phyloP scores from a whole-genome alignment of 371 early-diverging fungal genomes.

The Phascolomyces articulosus region DNA sequence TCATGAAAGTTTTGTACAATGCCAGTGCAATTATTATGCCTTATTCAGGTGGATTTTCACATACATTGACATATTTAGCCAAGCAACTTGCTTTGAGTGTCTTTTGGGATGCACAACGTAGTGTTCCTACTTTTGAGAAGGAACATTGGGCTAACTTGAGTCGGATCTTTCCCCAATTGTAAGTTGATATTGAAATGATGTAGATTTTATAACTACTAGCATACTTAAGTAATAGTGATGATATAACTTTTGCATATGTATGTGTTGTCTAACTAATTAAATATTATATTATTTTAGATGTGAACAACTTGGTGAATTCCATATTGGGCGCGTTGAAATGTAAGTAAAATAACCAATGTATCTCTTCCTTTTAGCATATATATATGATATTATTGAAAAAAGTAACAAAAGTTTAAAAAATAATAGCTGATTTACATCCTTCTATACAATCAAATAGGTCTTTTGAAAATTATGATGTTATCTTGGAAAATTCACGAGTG shows the following conservation, averaged over 20 bases:
- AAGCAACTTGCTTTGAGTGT: neutral
- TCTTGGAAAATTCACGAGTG: neutral
- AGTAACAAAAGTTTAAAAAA: too few species aligned
- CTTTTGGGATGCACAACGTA: constrained; percentile 1
- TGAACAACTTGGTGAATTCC: constrained; percentile 8
- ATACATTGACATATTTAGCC: neutral
- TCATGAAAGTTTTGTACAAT: neutral
- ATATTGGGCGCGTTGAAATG: neutral
- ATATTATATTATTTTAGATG: constrained; percentile 2
- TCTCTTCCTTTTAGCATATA: neutral
- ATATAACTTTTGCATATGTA: neutral
- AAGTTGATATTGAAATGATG: neutral
- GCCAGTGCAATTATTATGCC: neutral
- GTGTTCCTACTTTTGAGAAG: neutral
- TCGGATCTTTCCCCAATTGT: neutral
- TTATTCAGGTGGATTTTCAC: constrained; percentile 14
- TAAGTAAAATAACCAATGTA: neutral
- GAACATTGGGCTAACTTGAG: neutral
- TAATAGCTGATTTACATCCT: too few species aligned
- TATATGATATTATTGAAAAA: too few species aligned
- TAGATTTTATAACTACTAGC: too few species aligned
- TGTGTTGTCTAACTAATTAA: neutral
- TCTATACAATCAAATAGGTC: neutral
- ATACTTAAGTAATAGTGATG: too few species aligned
- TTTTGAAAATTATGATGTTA: constrained; percentile 1